Evolutionary conservation across 2,329 filamentous ascomycete species (phyloP), one percentile per base, ranked within the genome.

Genomic region (Fusarium nanum): DNA sequence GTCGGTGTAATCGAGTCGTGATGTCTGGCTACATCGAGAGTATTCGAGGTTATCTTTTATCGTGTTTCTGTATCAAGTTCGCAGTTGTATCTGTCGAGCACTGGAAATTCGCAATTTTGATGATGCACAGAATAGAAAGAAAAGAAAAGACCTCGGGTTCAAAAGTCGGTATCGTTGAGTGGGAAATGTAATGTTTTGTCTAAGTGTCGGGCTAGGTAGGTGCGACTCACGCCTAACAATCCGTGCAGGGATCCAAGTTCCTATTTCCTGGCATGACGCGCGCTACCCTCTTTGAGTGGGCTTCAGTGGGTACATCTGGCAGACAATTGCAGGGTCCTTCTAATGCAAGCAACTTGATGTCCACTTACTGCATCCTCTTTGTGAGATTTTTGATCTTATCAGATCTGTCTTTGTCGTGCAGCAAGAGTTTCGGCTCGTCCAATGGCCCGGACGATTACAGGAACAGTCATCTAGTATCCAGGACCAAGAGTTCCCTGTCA

Each of bases 21-120:
- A 41, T 70, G 28, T 49, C 59, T 42, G 60, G 34, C 70, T 73
- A 73, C 70, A 73, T 73, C 48, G 70, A 70, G 49, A 55, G 60
- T 27, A 34, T 52, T 57, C 22, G 25, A 56, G 28, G 11, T 32
- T 64, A 37, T 58, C 32, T 63, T 25, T 48, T 37, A 27, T 58
- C 49, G 40, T 13, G 42, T 20, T 27, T 46, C 13, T 23, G 27
- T 25, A 34, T 12, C 11, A 30, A 45, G 22, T 7, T 42, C 18
- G 34, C 27, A 23, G 14, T 3, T 16, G 7, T 30, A 8, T 27
- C 20, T 34, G 10, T 32, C 40, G 18, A 34, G 13, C 8, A n/a
- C 37, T 27, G 28, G 13, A 6, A 28, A 7, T 7, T 52, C 10
- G 16, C 8, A 13, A 20, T 16, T 28, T 40, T 4, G 6, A 41